Percentiles rank a stretch among this genome's conserved stretches.
These are phyloP conservation scores for Lathyrus aphaca DNA, from an alignment of 306 rosid genomes.

Conservation along the genomic window DNA sequence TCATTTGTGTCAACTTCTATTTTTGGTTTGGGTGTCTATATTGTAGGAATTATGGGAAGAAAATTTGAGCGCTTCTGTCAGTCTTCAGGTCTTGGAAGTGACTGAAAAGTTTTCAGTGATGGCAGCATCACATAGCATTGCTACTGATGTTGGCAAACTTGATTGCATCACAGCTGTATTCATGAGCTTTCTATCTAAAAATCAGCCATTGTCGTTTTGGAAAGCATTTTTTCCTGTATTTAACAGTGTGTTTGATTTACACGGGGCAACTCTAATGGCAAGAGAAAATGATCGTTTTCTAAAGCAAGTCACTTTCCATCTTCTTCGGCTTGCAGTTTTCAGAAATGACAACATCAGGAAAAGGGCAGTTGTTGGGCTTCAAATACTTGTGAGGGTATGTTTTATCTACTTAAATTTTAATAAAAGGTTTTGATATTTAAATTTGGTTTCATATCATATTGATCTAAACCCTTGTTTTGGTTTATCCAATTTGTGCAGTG, in stretches of 20 bases:
- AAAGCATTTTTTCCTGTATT: constrained; percentile 86
- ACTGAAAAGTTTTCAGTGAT: constrained; percentile 75
- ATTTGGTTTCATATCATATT: constrained; percentile 16
- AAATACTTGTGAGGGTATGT: constrained; percentile 92
- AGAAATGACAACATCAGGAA: constrained; percentile 86
- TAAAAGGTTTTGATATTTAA: constrained; percentile 5
- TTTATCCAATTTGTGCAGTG: constrained; percentile 64
- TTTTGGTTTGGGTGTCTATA: constrained; percentile 16
- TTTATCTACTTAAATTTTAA: constrained; percentile 31
- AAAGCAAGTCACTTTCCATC: constrained; percentile 97
- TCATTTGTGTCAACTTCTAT: constrained; percentile 24
- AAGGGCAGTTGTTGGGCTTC: constrained; percentile 95
- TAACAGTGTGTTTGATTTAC: constrained; percentile 76
- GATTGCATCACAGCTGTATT: constrained; percentile 90
- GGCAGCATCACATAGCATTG: constrained; percentile 84
- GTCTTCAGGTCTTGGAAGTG: constrained; percentile 93
- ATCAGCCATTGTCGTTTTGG: constrained; percentile 86
- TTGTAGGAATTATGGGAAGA: constrained; percentile 99
- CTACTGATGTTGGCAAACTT: constrained; percentile 94
- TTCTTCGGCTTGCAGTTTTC: constrained; percentile 93
- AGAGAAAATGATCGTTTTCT: constrained; percentile 98
- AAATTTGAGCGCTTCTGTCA: constrained; percentile 91
- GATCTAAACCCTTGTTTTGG: constrained; percentile 29
- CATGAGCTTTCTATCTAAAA: constrained; percentile 87
- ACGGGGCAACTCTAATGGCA: constrained; percentile 91